phyloP scores from a whole-genome alignment of 768 basidiomycete species.

The Rhodotorula kratochvilovae region DNA sequence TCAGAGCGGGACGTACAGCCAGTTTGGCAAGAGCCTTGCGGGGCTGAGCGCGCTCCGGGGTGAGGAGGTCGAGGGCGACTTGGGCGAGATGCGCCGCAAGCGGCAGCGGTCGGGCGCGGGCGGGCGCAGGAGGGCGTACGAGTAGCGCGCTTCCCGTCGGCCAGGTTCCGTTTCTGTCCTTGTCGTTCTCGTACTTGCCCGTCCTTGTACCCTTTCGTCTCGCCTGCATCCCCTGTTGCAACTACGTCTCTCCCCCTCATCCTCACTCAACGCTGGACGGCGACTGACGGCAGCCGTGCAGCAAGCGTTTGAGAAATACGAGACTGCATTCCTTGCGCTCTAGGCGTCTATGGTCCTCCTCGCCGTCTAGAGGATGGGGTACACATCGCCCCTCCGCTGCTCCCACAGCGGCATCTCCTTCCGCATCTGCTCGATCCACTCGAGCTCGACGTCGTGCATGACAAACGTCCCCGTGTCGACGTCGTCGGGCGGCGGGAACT shows the following conservation, averaged over 20 bases:
- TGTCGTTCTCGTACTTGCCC: neutral
- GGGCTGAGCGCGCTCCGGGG: constrained; percentile 41
- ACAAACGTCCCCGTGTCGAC: constrained; percentile 33
- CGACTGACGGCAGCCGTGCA: too few species aligned
- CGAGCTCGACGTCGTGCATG: constrained; percentile 36
- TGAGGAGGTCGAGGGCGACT: constrained; percentile 44
- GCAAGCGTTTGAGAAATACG: too few species aligned
- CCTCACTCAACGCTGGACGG: too few species aligned
- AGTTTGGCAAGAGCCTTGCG: constrained; percentile 43
- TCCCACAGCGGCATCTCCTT: constrained; percentile 40
- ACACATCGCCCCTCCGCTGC: constrained; percentile 38
- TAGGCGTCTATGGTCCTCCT: too few species aligned
- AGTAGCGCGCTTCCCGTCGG: neutral
- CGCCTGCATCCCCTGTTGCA: too few species aligned
- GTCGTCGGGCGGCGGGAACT: constrained; percentile 1
- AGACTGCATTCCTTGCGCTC: too few species aligned
- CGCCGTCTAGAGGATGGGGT: constrained; percentile 9
- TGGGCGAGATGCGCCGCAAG: constrained; percentile 43
- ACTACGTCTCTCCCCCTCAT: too few species aligned
- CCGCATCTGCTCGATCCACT: constrained; percentile 32
- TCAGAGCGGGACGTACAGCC: constrained; percentile 39
- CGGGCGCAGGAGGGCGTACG: constrained; percentile 15
- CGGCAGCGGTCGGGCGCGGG: constrained; percentile 35
- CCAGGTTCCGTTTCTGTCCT: neutral
- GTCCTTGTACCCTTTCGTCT: too few species aligned